Evolutionary conservation across 1,284 basidiomycete species (phyloP), one percentile per base, ranked within the genome.

Genomic region (Trametes sp.): DNA sequence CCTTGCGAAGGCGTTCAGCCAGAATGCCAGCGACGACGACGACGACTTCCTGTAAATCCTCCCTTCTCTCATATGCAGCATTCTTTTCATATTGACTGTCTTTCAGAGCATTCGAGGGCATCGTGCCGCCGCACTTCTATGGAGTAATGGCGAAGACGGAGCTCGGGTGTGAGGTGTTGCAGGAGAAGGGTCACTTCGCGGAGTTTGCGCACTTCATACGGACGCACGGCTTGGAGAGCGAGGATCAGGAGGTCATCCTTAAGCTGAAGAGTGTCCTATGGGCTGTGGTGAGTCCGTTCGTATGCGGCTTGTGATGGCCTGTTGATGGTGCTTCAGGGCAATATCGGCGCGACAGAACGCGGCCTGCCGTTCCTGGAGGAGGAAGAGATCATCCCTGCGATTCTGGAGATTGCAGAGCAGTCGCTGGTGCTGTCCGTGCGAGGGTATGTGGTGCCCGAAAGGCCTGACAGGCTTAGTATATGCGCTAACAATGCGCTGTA

Each of bases 121-220:
- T 90, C 2, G 92, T 95, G 1, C 98, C 98, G 1, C 89, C 93
- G 4, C 97, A 99, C 75, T 98, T 99, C 77, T 98, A 98, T 70
- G 96, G 97, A 24, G 96, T 98, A 75, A 93, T 99, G 82, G 92
- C 95, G 48, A 98, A 98, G 76, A 99, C 98, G 1, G 90, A 92
- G 54, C 89, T 96, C 57, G 98, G 98, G 0, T 97, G 96, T 75
- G 90, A 93, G 72, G 88, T 97, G 14, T 79, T 99, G 46, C 85
- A 89, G 57, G 93, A 96, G 63, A 95, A 93, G 70, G 95, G 94
- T 0, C 95, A 99, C 73, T 96, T 99, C 72, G 77, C 84, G 8
- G 94, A 97, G 63, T 98, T 98, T 74, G 90, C 94, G 0, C 90
- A 95, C 65, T 93, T 96, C 68, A 94, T 99, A 60, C 86, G 94